Evolutionary conservation across 2,329 filamentous ascomycete genomes (phyloP), one percentile per base, ranked within the genome.

Genomic region (Colletotrichum theobromicola): DNA sequence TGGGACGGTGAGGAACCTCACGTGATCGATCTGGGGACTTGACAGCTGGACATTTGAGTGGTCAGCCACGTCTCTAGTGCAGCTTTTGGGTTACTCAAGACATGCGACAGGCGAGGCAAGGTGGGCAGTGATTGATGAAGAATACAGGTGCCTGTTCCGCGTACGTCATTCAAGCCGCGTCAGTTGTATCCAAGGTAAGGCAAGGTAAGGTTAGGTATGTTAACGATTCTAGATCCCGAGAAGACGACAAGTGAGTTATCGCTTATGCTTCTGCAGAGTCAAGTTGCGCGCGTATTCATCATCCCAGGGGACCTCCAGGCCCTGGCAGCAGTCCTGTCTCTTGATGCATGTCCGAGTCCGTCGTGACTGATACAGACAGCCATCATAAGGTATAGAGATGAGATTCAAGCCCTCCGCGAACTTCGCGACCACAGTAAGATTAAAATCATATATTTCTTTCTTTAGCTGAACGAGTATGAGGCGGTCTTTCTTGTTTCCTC

Each of bases 141-240:
- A 70, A 70, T 58, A 5, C 16, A 28, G 55, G 8, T 74, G 72
- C 61, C 72, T 72, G 65, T 26, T 24, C 35, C 35, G 62, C 62
- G 55, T 67, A 74, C 72, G 72, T 72, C 68, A 74, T 58, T 63
- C 26, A n/a, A 28, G 57, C 62, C 62, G 28, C 55, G 68, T 72
- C 62, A 65, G 66, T 53, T 46, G 57, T 42, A 26, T 35, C 13
- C 16, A 50, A 13, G 42, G 42, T 50, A 21, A 50, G n/a, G 12
- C 13, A 50, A 5, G 42, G n/a, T n/a, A n/a, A 46, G 42, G 42
- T n/a, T 50, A 50, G 42, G 42, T 50, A 50, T n/a, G 13, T 64
- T n/a, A 37, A 63, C 60, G 30, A 67, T 32, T 9, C 16, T 7
- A 30, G 12, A 7, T 32, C 30, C 24, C 8, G 24, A 35, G 2